Evolutionary conservation across 2,329 filamentous ascomycete species (phyloP), one percentile per base, ranked within the genome.

Genomic region (Xylaria sp.): DNA sequence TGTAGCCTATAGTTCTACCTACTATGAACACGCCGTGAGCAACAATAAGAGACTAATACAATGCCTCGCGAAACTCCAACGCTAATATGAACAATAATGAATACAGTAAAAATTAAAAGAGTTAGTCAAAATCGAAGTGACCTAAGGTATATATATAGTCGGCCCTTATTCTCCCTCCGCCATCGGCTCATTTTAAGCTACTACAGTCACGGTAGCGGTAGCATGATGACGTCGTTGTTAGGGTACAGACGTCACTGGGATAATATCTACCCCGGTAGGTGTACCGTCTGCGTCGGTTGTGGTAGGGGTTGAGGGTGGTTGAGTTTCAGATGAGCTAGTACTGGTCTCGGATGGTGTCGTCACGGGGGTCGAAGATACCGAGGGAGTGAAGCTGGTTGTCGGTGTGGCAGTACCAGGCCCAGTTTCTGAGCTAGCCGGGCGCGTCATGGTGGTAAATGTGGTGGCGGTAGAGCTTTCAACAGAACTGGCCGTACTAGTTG

Each of bases 211-310:
- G 18, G 67, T 71, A n/a, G 48, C 53, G n/a, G 61, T 65, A 16
- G 23, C 25, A n/a, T 6, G 23, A 64, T 8, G 69, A 65, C 13
- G 53, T 25, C 5, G 65, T 70, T 3, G 60, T 58, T 44, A 59
- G 32, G 32, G 25, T 13, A 23, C 18, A 9, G 57, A 13, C 2
- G 69, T 69, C 12, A 71, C 58, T 23, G 69, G 69, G 16, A 71
- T 63, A 12, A 71, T 67, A 47, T 57, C 63, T 58, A 71, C 58
- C 10, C 69, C 69, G 29, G 69, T 71, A 27, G 69, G 69, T 13
- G 64, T 69, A 9, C 37, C 25, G 25, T 60, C 58, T 1, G 23
- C 23, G 29, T 64, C 25, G 12, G 61, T 21, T 21, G 29, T 25
- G 16, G 67, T 65, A 50, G 69, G 23, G 10, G 66, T 62, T 47